Evolutionary conservation across 306 rosid genomes (phyloP), one percentile per base, ranked within the genome.

Genomic region (Trichosanthes truncata): DNA sequence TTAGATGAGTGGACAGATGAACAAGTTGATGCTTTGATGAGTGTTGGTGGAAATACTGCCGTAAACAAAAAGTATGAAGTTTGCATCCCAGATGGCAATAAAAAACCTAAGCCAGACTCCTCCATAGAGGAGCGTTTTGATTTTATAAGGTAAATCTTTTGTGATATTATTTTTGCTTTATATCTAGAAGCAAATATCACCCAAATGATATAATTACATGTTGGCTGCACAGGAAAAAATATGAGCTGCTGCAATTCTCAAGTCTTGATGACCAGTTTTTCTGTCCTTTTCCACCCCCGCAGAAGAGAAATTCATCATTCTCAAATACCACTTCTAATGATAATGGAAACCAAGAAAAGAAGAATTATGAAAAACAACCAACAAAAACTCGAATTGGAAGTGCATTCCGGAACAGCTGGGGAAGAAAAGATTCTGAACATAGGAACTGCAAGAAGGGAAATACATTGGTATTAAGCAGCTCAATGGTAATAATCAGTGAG

Each of bases 1-100:
- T 90, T 95, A 80, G 98, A 95, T 84, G 89, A 91, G 18, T 95
- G 98, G 98, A 86, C 90, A 31, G 87, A 91, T 67, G 97, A 95
- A 80, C 85, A 91, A 87, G 93, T 95, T 73, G 89, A 90, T 29
- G 77, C 81, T 76, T 81, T 95, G 82, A 88, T 63, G 41, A 89
- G 80, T 56, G 18, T 86, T 57, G 98, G 98, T 66, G 98, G 98
- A 80, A 95, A 95, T 82, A 56, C 76, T 72, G 61, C 56, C 3
- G 86, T 90, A 80, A 95, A 95, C 86, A 80, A 77, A 79, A 92
- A 92, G 77, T 95, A 86, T 6, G 98, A 95, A 90, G 89, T 96
- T 86, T 81, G 51, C 86, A 76, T 95, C 20, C 92, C 96, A 48
- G 83, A 78, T 36, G 81, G 59, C 63, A 26, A 82, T 25, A 84